Percentiles rank a stretch among this genome's conserved stretches.
Conservation (phyloP, 257 asterid genomes). For the Plantago major region DNA sequence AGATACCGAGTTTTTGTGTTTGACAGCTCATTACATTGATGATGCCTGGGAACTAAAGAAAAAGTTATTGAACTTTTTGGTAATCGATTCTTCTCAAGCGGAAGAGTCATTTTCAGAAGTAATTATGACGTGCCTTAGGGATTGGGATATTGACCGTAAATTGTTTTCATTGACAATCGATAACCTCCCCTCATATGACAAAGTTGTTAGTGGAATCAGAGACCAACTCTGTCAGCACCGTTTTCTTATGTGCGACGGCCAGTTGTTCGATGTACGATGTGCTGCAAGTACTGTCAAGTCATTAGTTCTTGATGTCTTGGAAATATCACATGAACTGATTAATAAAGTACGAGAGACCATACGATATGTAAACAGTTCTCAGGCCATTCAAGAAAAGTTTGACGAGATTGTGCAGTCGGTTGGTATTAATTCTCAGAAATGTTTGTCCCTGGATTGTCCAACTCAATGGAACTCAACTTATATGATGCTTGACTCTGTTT, state of each 20-base stretch:
- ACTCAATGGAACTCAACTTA: conserved; percentile 77
- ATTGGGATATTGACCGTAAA: conserved; percentile 82
- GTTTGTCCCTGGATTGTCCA: conserved; percentile 53
- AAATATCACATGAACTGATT: conserved; percentile 55
- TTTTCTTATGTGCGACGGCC: conserved; percentile 84
- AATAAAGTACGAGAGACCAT: conserved; percentile 68
- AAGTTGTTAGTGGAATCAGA: conserved; percentile 53
- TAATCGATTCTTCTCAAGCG: conserved; percentile 61
- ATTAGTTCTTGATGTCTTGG: conserved; percentile 73
- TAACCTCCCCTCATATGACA: conserved; percentile 49
- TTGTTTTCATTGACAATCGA: conserved; percentile 79
- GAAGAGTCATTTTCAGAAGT: conserved; percentile 63
- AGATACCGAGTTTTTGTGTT: conserved; percentile 59
- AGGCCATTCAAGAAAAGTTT: conserved; percentile 64
- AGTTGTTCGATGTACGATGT: conserved; percentile 78
- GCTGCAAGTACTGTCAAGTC: conserved; percentile 78
- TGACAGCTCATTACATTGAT: conserved; percentile 77
- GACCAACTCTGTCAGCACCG: conserved; percentile 73
- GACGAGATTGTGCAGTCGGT: conserved; percentile 56
- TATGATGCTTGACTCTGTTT: conserved; percentile 73
- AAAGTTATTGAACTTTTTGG: conserved; percentile 60
- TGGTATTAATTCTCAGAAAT: conserved; percentile 48
- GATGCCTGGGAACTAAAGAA: conserved; percentile 74
- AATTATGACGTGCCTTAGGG: conserved; percentile 58
- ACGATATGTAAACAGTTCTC: conserved; percentile 63